A percentile compares a stretch with the other conserved stretches of the same genome.
Conservation (phyloP, 306 rosid genomes). For the Rubus parviflorus region DNA sequence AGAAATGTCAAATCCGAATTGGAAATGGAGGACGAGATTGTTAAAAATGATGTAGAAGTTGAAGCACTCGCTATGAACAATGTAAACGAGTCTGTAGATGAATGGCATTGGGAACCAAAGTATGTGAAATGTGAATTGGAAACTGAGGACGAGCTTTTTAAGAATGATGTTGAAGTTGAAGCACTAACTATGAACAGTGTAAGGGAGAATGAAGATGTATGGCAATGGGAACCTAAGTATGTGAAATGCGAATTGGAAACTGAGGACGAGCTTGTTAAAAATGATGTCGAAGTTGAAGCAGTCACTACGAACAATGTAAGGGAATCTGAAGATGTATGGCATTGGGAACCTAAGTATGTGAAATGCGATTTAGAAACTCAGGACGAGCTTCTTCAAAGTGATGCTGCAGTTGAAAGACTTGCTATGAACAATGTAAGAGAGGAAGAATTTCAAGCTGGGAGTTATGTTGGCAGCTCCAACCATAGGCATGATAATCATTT, state of each 20-base stretch:
- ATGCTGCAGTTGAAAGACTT: not conserved
- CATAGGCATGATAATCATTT: not conserved
- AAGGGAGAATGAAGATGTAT: not conserved
- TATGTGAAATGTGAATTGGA: not conserved
- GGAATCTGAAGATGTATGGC: not conserved
- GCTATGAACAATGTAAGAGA: not conserved
- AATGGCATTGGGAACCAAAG: not conserved
- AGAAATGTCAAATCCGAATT: not conserved
- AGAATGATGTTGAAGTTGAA: not conserved
- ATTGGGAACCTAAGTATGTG: not conserved
- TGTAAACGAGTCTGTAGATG: not conserved
- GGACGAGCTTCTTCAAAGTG: not conserved
- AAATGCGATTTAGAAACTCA: not conserved
- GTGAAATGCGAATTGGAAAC: not conserved
- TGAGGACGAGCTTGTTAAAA: not conserved
- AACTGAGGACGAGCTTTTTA: not conserved
- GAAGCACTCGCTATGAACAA: not conserved
- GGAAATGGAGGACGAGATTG: not conserved
- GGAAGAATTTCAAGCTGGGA: not conserved
- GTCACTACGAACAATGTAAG: no score
- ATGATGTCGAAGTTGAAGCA: not conserved
- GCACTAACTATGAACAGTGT: not conserved
- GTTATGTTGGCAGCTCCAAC: not conserved
- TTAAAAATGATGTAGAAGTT: not conserved
- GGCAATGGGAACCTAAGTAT: not conserved